Evolutionary conservation across 2,329 filamentous ascomycete genomes (phyloP), one percentile per base, ranked within the genome.

Genomic region (Alternaria ethzedia): DNA sequence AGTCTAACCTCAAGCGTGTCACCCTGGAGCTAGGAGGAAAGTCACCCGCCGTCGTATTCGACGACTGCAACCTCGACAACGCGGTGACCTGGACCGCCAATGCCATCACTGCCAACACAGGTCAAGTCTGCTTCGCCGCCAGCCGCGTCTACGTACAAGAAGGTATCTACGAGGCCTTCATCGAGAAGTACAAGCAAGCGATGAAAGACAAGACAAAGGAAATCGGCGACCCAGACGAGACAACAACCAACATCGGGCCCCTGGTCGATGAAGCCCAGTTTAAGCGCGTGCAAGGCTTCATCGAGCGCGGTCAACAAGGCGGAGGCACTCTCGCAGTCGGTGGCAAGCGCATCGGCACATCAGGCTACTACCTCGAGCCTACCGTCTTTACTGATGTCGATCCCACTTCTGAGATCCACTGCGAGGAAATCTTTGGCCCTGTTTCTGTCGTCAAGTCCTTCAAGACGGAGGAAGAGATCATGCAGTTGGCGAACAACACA

Each of bases 1-100:
- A 79, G 23, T 79, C 73, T 1, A 83, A 83, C 55, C 69, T 83
- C 7, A 83, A 83, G 72, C 73, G 78, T 20, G 78, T 83, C 5
- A 82, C 79, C 0, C 77, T 83, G 12, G 82, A 83, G 63, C 74
- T 83, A 1, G 82, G 82, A 17, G 82, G 82, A 15, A 84, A 84
- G 65, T 79, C 75, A 9, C 82, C 82, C 0, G 78, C 79, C 2
- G 72, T 84, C 6, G 75, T 84, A 7, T 84, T 84, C 61, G 80
- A 83, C 30, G 82, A 84, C 66, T 74, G 70, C 15, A 77, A 83
- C 65, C 70, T 84, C 10, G 80, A 83, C 5, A 81, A 83, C 20
- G 80, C 80, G 1, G 75, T 80, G 1, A 70, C 64, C 3, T 77
- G 75, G 77, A 76, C 70, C 10, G 71, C 73, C 9, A 77, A 78